Evolutionary conservation across 108 stramenopile genomes (phyloP), one percentile per base, ranked within the genome.

Genomic region (Bacterosira constricta): DNA sequence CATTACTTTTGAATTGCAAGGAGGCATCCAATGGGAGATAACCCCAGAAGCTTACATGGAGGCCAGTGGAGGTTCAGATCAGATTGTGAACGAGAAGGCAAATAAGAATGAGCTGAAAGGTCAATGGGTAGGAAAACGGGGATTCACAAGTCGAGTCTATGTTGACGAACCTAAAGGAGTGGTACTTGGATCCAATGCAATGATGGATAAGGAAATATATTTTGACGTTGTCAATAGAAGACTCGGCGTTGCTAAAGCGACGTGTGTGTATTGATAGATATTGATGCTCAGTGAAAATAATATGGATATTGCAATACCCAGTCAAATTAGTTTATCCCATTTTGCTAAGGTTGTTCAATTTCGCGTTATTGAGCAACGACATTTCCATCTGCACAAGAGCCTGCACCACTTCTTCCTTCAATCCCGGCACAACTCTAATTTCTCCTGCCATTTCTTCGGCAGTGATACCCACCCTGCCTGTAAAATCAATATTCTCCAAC

Each of bases 101-200:
- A 38, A 17, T 26, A 15, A 8, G 1, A 11, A 53, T 42, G 41
- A 55, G 39, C 27, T 23, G n/a, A 29, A 30, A 15, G 26, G 46
- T 31, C 59, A 45, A 36, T 91, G 88, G 88, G 29, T 50, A 15
- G 85, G 81, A 18, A 78, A 41, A 46, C 67, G 63, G 30, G 45
- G 41, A 21, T 87, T 90, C 45, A 80, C 75, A 6, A 88, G 88
- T 63, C 83, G 96, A 30, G 62, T 99, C 10, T 97, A 97, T 74
- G 51, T 96, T 26, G 90, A 90, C 31, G 97, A 99, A 58, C 73
- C 79, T 21, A 58, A 81, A 38, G 98, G 98, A 18, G 92, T 90
- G 5, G 98, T 99, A 8, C 68, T 99, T 52, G 98, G 98, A 18
- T 85, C 93, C 1, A 99, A 99, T 64, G 90, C 94, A 36, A 96